Base-by-base conservation (phyloP, 306 rosid species). In the Crotalaria pallida region DNA sequence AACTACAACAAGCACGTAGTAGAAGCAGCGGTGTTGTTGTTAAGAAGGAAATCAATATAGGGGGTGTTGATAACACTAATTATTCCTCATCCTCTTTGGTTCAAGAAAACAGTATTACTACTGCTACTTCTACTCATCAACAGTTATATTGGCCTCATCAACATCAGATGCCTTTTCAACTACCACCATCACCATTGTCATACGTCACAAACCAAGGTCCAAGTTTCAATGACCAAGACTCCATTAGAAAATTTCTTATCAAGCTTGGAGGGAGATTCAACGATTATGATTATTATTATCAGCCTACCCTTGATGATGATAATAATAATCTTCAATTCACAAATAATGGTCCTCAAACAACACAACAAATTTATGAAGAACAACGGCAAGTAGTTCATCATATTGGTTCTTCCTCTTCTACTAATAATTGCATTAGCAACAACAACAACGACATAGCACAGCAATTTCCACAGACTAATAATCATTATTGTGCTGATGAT, bases 181-280 rank as follows among this genome's bases (percentile, higher is more conserved):
- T 80, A 68, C 47, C 78, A 1, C 68, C 82, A 1, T 65, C 82
- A 18, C 78, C 85, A 40, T 16, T 63, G 16, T 74, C 79, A 1
- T 81, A 44, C 53, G 22, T 65, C 51, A 27, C 65, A 18, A 78
- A 61, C 71, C 83, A 88, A 65, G 61, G 23, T n/a, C 80, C 80
- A 17, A 51, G 77, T 45, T 80, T 79, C 77, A 87, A 85, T 49
- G 86, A 87, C 52, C 89, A 80, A 3, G 84, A 82, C 3, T 78
- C 91, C 3, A 74, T 90, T 19, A 79, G 87, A 47, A 90, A 67
- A 26, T 27, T 87, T 11, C 86, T 90, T 3, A 66, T 80, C 80
- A 90, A 83, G 63, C 88, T 90, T 6, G 96, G 89, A 58, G 96
- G 91, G 17, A 82, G 84, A 58, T 87, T 87, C 81, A 65, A 86